Percentiles rank a stretch among this genome's conserved stretches.
Evolutionary conservation across 148 eudicot genomes (phyloP).

Genomic region (Hydrangea macrophylla): DNA sequence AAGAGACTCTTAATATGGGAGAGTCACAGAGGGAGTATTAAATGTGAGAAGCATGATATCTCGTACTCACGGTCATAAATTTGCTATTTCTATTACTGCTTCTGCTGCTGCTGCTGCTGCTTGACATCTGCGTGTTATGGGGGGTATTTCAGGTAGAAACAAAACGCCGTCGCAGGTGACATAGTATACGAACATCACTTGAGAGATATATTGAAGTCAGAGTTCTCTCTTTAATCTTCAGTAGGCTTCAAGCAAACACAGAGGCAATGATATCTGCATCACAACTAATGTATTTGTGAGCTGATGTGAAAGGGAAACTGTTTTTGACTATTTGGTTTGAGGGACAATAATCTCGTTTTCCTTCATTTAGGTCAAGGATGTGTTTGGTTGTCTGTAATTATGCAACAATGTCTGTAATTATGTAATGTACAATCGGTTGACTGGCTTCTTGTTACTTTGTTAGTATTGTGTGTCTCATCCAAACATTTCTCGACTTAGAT

Average conservation of each 20-base stretch:
- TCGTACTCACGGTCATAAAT: neutral
- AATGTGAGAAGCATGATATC: no score
- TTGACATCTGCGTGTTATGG: neutral
- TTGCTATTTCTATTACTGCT: neutral
- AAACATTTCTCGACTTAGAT: neutral
- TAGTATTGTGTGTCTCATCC: constrained; percentile 7
- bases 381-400: constrained; percentile 32
- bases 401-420: no score
- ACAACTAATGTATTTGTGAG: constrained; percentile 1
- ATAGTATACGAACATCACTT: neutral
- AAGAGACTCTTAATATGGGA: no score
- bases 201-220: constrained; percentile 20
- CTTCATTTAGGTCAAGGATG: constrained; percentile 23
- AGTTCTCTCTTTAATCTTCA: neutral
- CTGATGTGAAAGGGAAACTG: constrained; percentile 16
- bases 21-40: no score
- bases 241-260: constrained; percentile 18
- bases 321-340: constrained; percentile 8
- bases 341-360: constrained; percentile 13
- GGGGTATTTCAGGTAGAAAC: constrained; percentile 51
- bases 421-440: constrained; percentile 16
- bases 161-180: constrained; percentile 68
- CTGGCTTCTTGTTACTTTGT: neutral
- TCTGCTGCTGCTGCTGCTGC: neutral
- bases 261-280: constrained; percentile 18